These are phyloP conservation scores for Aureococcus anophagefferens DNA, from an alignment of 108 stramenopile genomes.

Conservation along the genomic window DNA sequence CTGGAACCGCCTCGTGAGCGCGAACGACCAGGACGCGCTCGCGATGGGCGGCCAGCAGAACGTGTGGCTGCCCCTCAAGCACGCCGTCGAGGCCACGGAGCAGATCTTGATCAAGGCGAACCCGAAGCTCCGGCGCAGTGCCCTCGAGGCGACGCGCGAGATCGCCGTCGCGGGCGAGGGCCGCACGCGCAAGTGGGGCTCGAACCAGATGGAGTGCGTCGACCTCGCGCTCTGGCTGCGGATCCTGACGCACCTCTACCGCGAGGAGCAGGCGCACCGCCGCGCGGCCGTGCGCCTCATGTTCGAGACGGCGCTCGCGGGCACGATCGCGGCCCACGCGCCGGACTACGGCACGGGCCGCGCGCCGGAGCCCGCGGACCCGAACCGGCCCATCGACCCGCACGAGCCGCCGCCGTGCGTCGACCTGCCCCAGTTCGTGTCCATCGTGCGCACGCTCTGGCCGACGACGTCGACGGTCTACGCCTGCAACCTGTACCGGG, in stretches of 20 bases:
- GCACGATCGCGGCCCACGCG: constrained; percentile 22
- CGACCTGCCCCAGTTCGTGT: constrained; percentile 15
- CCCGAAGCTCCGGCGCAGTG: not conserved
- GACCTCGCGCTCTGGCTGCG: constrained; percentile 18
- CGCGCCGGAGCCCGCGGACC: not conserved
- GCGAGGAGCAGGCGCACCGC: constrained; percentile 25
- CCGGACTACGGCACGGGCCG: constrained; percentile 2
- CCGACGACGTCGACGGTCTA: constrained; percentile 20
- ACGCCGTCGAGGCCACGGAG: not conserved
- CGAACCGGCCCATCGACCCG: not conserved
- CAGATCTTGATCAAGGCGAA: not conserved
- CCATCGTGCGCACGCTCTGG: constrained; percentile 24
- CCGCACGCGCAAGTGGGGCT: not conserved
- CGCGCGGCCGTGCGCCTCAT: constrained; percentile 41
- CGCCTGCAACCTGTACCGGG: constrained; percentile 13
- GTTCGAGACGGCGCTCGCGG: constrained; percentile 34
- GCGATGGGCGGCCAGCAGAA: not conserved
- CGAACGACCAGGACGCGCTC: not conserved
- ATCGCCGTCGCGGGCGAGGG: constrained; percentile 3
- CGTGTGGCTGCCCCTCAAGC: constrained; percentile 1
- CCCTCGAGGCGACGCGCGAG: not conserved
- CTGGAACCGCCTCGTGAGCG: not conserved
- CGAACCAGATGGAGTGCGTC: constrained; percentile 2
- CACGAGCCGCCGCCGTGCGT: not conserved
- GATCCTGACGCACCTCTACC: constrained; percentile 12